Base-by-base conservation (phyloP, 164 flowering plant species). In the Annona cherimola region DNA sequence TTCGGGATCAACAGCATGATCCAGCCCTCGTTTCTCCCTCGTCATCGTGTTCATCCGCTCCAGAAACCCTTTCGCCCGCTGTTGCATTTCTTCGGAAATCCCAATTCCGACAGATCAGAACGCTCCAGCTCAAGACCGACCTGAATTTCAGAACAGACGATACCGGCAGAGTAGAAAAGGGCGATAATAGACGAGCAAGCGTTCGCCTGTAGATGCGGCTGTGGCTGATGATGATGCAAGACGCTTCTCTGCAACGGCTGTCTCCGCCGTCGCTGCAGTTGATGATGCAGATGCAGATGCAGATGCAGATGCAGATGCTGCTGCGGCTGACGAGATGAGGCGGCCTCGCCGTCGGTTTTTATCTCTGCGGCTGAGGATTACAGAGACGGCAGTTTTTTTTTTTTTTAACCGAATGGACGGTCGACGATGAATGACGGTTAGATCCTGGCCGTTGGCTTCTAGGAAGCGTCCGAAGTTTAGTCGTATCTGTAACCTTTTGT, bases 11-110 rank as follows among this genome's bases (percentile, higher is more conserved):
- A 66, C 61, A 0, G 88, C 35, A 26, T 26, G 76, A 75, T 88
- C 96, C 81, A 89, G 73, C 6, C 74, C 75, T 64, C 96, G 81
- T 78, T 93, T 89, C 74, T 78, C 91, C 73, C 90, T 85, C 63
- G 71, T 46, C 85, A 83, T 84, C 41, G 86, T 80, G 42, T 77
- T 83, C 14, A 83, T 80, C 73, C 90, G 82, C 78, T 88, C 91
- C 87, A 85, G 81, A 55, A 71, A 73, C 80, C 92, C 80, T 3
- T 85, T 85, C 68, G 79, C 85, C 81, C 86, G 84, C 70, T 83
- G 82, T 86, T 83, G 82, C 87, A 82, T 79, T 77, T 75, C 4
- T 42, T 42, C 63, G 61, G 45, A 71, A 76, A 73, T 71, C 81
- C 74, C 63, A 12, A 19, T 67, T 71, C 73, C 67, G 76, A 81